A percentile compares a stretch with the other conserved stretches of the same genome.
phyloP scores from a whole-genome alignment of 208 protist genomes.

The Acanthamoeba sp. region DNA sequence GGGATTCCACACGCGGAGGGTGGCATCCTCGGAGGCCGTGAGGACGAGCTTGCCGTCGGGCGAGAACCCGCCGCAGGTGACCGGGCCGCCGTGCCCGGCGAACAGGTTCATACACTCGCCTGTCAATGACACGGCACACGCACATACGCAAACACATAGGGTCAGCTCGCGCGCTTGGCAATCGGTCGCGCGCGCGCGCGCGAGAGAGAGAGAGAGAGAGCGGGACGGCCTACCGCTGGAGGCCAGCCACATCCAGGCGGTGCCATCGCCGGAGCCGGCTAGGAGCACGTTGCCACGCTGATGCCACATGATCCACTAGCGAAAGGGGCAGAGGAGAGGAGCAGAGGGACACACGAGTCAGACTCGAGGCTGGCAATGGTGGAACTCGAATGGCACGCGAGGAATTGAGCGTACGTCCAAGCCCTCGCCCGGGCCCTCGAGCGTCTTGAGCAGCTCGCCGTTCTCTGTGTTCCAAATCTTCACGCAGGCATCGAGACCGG shows the following conservation, averaged over 20 bases:
- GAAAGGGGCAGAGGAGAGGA: background rate
- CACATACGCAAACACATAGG: no score
- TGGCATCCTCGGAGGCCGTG: conserved; percentile 94
- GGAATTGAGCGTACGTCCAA: conserved; percentile 30
- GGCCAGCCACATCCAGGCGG: conserved; percentile 96
- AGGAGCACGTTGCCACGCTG: conserved; percentile 94
- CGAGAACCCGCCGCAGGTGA: conserved; percentile 93
- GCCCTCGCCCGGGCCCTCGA: conserved; percentile 88
- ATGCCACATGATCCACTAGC: conserved; percentile 93
- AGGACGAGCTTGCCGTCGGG: conserved; percentile 93
- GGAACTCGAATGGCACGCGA: no score
- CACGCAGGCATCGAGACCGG: conserved; percentile 84
- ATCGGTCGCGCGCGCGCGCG: no score
- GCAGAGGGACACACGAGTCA: no score
- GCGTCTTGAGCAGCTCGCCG: conserved; percentile 82
- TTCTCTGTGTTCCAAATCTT: conserved; percentile 90
- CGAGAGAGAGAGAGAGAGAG: no score
- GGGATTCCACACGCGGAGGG: conserved; percentile 94
- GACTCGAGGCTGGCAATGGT: no score
- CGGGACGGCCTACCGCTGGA: background rate
- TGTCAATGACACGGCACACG: conserved; percentile 65
- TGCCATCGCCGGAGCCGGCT: conserved; percentile 93
- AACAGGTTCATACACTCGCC: conserved; percentile 94
- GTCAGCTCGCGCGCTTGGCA: no score
- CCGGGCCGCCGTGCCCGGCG: conserved; percentile 92